Conservation (phyloP, 2,329 filamentous ascomycete species). For the Botrytis cinerea region DNA sequence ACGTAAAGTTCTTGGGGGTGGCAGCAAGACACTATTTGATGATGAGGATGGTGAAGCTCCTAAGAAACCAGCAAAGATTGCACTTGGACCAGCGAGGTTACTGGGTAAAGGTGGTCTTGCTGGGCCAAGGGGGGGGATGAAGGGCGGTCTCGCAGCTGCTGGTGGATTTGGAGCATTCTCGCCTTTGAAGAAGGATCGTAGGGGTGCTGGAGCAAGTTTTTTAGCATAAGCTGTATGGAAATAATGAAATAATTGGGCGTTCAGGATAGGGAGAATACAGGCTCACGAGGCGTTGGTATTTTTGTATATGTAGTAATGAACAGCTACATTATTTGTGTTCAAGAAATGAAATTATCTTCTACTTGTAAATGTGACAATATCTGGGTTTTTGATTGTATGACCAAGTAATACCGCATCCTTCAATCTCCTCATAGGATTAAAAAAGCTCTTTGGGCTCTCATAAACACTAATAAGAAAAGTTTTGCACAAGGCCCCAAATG, state of each 20-base stretch:
- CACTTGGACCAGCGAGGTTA: slow-evolving; percentile 38
- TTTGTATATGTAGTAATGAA: slow-evolving; percentile 17
- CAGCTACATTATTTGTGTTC: background rate
- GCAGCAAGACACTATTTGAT: slow-evolving; percentile 67
- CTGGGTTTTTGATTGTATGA: background rate
- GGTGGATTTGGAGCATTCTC: slow-evolving; percentile 63
- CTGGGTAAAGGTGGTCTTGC: slow-evolving; percentile 39
- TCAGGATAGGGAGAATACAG: slow-evolving; percentile 16
- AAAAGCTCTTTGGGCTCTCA: background rate
- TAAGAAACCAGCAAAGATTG: slow-evolving; percentile 43
- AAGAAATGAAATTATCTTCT: background rate
- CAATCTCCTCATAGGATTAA: background rate
- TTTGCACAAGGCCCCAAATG: background rate
- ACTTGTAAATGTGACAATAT: background rate
- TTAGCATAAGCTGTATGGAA: slow-evolving; percentile 33
- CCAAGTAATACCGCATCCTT: background rate
- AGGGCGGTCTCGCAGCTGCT: slow-evolving; percentile 35
- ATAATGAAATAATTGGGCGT: slow-evolving; percentile 11
- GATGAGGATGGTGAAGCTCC: slow-evolving; percentile 61
- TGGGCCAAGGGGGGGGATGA: slow-evolving; percentile 34
- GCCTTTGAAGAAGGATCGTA: slow-evolving; percentile 69
- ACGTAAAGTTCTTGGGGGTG: slow-evolving; percentile 71
- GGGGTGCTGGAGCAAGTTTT: slow-evolving; percentile 63
- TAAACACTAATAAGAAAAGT: background rate
- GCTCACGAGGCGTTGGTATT: background rate